Base-by-base conservation (phyloP, 805 yeast genomes). In the Schwanniomyces yamadae region DNA sequence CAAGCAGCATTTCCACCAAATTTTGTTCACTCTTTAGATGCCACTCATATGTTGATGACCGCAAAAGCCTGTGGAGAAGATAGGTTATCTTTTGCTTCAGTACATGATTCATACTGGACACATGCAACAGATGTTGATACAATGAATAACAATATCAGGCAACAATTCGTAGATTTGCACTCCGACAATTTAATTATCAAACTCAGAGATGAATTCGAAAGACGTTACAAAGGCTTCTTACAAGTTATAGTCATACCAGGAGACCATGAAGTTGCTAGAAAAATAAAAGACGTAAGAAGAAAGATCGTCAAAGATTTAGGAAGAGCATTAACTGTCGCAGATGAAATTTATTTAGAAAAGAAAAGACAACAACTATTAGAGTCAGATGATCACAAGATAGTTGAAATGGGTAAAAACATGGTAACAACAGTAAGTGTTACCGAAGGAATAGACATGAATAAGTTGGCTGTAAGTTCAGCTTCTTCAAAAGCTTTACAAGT, bases 41-140 rank as follows among this genome's bases (percentile, higher is more conserved):
- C 98, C 1, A 83, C 96, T 0, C 99, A 91, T 58, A 93, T 91
- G 99, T 69, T 93, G 34, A 64, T 90, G 69, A 84, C 96, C 6
- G 95, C 97, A 0, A 69, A 78, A 33, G 79, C 79, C 16, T 88
- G 96, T 59, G 78, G 83, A 4, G 72, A 80, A 27, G 55, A 56
- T 1, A 78, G 77, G 0, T 61, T 93, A 33, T 69, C 79, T 9
- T 91, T 93, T 71, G 96, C 98, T 0, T 80, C 98, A 0, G 99
- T 91, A 16, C 99, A 91, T 61, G 99, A 91, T 58, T 91, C 98
- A 0, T 91, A 86, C 59, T 91, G 99, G 99, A 89, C 98, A 0
- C 98, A 93, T 57, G 97, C 99, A 1, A 66, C 78, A 33, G 91
- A 86, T 56, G 80, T 91, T 27, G 82, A 80, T 41, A 55, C 53